A percentile compares a stretch with the other conserved stretches of the same genome.
Evolutionary conservation across 2,329 filamentous ascomycete species (phyloP).

Genomic region (Cladobotryum mycophilum): DNA sequence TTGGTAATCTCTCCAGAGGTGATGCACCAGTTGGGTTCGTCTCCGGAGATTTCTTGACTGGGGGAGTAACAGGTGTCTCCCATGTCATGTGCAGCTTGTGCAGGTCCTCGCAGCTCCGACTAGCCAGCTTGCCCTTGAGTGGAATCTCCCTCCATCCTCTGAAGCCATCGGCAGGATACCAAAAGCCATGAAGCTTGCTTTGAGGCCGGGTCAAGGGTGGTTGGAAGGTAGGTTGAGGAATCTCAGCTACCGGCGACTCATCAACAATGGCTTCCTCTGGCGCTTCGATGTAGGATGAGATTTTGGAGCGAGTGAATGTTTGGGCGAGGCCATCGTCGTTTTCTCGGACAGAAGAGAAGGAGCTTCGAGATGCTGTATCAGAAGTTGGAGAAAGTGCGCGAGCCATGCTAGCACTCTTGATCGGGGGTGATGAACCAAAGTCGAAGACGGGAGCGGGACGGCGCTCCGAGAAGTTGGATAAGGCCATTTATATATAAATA

Average conservation of each 20-base stretch:
- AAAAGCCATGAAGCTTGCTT: constrained; percentile 52
- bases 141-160: constrained; percentile 58
- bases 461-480: constrained; percentile 15
- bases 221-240: constrained; percentile 41
- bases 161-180: constrained; percentile 53
- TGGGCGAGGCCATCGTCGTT: constrained; percentile 53
- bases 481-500: constrained; percentile 10
- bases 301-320: constrained; percentile 57
- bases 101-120: constrained; percentile 56
- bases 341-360: constrained; percentile 58
- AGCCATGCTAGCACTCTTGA: constrained; percentile 32
- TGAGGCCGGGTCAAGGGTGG: constrained; percentile 49
- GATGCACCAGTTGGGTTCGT: constrained; percentile 41
- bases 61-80: constrained; percentile 35
- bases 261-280: constrained; percentile 45
- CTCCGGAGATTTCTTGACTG: constrained; percentile 24
- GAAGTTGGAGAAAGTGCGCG: constrained; percentile 30
- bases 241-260: constrained; percentile 38
- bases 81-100: constrained; percentile 50
- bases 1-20: constrained; percentile 60
- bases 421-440: not conserved
- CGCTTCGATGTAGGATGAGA: constrained; percentile 49
- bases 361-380: constrained; percentile 42
- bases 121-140: constrained; percentile 52
- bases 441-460: constrained; percentile 21